Conservation (phyloP, 129 eudicot genomes). For the Silybum marianum region DNA sequence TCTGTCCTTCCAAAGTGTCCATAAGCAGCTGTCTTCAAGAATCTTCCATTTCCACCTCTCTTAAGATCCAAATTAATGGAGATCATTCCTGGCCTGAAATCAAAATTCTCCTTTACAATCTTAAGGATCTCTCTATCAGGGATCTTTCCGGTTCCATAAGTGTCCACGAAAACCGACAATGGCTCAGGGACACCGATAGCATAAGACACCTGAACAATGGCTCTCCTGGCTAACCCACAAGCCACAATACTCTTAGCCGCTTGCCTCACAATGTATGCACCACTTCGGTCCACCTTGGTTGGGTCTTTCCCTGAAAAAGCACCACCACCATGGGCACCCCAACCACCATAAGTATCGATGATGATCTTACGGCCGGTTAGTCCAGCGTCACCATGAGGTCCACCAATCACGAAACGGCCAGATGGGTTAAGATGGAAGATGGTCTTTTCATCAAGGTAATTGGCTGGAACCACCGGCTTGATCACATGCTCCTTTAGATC, state of each 20-base stretch:
- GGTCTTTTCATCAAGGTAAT: constrained; percentile 66
- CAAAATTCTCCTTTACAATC: constrained; percentile 65
- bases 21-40: constrained; percentile 72
- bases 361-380: constrained; percentile 71
- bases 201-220: constrained; percentile 66
- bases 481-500: constrained; percentile 67
- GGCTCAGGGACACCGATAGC: constrained; percentile 74
- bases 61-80: constrained; percentile 61
- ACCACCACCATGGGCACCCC: constrained; percentile 76
- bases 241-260: constrained; percentile 73
- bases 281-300: constrained; percentile 70
- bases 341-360: constrained; percentile 63
- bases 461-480: constrained; percentile 57
- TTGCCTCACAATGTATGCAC: constrained; percentile 69
- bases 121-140: constrained; percentile 58
- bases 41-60: constrained; percentile 61
- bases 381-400: constrained; percentile 72
- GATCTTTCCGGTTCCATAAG: constrained; percentile 63
- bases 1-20: constrained; percentile 70
- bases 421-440: constrained; percentile 69
- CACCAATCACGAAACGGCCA: constrained; percentile 67
- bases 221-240: constrained; percentile 55
- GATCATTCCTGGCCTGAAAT: constrained; percentile 74
- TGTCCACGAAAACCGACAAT: constrained; percentile 61
- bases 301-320: constrained; percentile 74